Evolutionary conservation across 805 yeast genomes (phyloP).

Genomic region (Monosporozyma aerobia): DNA sequence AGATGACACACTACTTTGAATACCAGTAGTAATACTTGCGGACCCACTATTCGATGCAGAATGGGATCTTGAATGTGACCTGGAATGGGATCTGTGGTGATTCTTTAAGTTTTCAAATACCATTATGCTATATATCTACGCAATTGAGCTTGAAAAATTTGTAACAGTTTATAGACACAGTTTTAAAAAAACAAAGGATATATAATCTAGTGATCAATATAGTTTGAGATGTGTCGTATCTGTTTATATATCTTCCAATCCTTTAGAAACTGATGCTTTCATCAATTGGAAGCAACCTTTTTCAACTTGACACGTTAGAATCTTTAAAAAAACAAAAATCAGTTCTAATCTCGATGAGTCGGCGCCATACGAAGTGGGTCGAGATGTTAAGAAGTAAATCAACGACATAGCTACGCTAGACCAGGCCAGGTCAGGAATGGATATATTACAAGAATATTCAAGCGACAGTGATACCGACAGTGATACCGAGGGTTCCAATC

Average conservation of each 20-base stretch:
- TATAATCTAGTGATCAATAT: no score
- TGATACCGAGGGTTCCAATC: neutral
- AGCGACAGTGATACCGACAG: constrained; percentile 12
- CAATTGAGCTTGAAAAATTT: neutral
- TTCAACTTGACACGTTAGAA: neutral
- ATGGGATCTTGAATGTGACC: neutral
- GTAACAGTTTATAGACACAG: neutral
- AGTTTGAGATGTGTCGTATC: neutral
- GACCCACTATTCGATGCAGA: neutral
- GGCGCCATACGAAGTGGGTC: neutral
- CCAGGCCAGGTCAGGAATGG: constrained; percentile 8
- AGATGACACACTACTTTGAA: neutral
- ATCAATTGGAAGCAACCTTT: neutral
- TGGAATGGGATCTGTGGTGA: neutral
- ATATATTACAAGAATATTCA: constrained; percentile 9
- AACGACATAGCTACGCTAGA: neutral
- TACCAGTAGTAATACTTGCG: neutral
- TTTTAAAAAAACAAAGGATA: no score
- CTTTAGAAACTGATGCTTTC: neutral
- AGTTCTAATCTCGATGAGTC: neutral
- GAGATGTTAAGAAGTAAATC: neutral
- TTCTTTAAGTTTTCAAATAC: neutral
- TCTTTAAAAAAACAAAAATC: neutral
- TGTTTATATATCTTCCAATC: neutral
- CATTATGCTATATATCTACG: neutral